Evolutionary conservation across 208 protist genomes (phyloP).

Genomic region (Naegleria gruberi): DNA sequence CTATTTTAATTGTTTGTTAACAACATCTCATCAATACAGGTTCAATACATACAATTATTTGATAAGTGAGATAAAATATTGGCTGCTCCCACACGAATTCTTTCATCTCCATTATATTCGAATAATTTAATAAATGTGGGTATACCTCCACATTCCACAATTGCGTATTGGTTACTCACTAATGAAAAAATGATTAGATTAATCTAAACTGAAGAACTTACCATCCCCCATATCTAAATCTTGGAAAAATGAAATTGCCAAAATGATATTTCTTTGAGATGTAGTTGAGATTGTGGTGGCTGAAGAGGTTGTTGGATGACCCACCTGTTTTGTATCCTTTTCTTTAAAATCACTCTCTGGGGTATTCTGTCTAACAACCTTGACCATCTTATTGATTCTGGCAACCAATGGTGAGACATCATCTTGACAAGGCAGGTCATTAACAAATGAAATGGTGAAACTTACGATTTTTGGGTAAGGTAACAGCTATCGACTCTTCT

Average conservation of each 20-base stretch:
- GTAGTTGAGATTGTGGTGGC: too few species aligned
- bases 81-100: background rate
- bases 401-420: background rate
- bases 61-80: background rate
- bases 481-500: background rate
- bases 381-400: background rate
- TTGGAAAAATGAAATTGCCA: background rate
- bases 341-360: background rate
- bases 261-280: background rate
- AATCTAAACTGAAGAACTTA: background rate
- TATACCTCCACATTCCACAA: conserved; percentile 6
- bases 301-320: too few species aligned
- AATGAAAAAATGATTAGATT: too few species aligned
- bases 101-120: background rate
- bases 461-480: background rate
- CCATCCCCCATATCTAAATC: background rate
- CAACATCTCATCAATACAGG: too few species aligned
- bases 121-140: background rate
- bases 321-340: background rate
- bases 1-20: background rate
- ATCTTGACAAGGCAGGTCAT: background rate
- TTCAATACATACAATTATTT: background rate
- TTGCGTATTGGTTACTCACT: conserved; percentile 8
- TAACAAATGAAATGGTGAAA: background rate
- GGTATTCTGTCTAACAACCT: background rate